Percentiles rank a stretch among this genome's conserved stretches.
Conservation (phyloP, 2,329 filamentous ascomycete genomes). For the Neopestalotiopsis sp. region DNA sequence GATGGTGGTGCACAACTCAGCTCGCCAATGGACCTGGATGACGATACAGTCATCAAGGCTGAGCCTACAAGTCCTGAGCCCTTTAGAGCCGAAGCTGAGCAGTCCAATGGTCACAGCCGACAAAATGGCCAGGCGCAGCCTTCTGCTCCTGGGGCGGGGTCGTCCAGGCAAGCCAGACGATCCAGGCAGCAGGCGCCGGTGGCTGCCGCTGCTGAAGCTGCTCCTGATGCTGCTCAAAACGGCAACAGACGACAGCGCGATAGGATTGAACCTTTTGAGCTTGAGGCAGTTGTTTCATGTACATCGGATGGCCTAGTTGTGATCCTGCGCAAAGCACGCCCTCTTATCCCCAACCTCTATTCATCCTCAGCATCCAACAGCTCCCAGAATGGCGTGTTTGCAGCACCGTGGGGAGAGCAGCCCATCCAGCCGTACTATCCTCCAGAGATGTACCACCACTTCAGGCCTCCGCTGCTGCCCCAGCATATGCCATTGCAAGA, state of each 20-base stretch:
- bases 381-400: conserved; percentile 70
- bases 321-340: conserved; percentile 75
- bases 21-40: conserved; percentile 47
- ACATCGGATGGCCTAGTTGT: conserved; percentile 88
- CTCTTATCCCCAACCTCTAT: conserved; percentile 66
- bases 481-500: conserved; percentile 51
- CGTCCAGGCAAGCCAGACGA: background rate
- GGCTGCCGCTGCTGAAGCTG: conserved; percentile 16
- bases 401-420: conserved; percentile 78
- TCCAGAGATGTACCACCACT: conserved; percentile 48
- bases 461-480: conserved; percentile 46
- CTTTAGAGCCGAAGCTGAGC: conserved; percentile 36
- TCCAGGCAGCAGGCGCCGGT: background rate
- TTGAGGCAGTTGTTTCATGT: conserved; percentile 91
- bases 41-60: conserved; percentile 41
- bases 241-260: conserved; percentile 30
- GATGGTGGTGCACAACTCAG: conserved; percentile 51
- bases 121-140: background rate
- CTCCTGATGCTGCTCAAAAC: background rate
- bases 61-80: conserved; percentile 38
- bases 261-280: conserved; percentile 61
- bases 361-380: conserved; percentile 52
- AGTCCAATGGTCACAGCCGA: background rate
- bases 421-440: conserved; percentile 59
- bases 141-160: background rate